Evolutionary conservation across 2,329 filamentous ascomycete species (phyloP).

Genomic region (Penicillium sp.): DNA sequence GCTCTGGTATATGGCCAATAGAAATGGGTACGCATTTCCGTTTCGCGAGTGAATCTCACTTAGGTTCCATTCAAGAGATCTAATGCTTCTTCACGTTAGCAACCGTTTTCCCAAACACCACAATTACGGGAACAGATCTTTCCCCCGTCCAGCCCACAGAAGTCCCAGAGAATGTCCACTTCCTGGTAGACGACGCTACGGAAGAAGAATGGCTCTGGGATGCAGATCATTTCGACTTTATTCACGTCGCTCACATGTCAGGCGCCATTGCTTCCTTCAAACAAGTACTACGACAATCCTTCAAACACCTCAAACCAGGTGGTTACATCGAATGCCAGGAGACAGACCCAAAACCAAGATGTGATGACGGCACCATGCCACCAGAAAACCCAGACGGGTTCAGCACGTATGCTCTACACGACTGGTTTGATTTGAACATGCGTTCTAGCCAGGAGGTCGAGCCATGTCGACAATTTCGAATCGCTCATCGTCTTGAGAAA

Average conservation of each 20-base stretch:
- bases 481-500: conserved; percentile 54
- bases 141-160: conserved; percentile 66
- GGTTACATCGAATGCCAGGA: conserved; percentile 51
- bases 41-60: neutral
- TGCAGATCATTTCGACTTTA: conserved; percentile 54
- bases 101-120: conserved; percentile 54
- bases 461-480: conserved; percentile 49
- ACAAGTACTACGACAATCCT: conserved; percentile 54
- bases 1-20: conserved; percentile 68
- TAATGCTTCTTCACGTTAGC: conserved; percentile 23
- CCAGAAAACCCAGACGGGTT: conserved; percentile 41
- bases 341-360: conserved; percentile 48
- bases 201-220: conserved; percentile 61
- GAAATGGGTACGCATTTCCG: conserved; percentile 54
- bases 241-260: conserved; percentile 60
- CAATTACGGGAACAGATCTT: conserved; percentile 64
- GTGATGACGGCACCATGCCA: conserved; percentile 56
- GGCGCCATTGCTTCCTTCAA: conserved; percentile 60
- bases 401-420: conserved; percentile 42
- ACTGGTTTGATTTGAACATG: conserved; percentile 49
- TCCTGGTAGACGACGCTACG: conserved; percentile 68
- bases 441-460: conserved; percentile 46
- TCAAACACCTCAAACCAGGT: conserved; percentile 56
- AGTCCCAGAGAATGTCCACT: conserved; percentile 72
- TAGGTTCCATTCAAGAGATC: conserved; percentile 12